Evolutionary conservation across 2,329 filamentous ascomycete species (phyloP).

Genomic region (Aureobasidium sp.): DNA sequence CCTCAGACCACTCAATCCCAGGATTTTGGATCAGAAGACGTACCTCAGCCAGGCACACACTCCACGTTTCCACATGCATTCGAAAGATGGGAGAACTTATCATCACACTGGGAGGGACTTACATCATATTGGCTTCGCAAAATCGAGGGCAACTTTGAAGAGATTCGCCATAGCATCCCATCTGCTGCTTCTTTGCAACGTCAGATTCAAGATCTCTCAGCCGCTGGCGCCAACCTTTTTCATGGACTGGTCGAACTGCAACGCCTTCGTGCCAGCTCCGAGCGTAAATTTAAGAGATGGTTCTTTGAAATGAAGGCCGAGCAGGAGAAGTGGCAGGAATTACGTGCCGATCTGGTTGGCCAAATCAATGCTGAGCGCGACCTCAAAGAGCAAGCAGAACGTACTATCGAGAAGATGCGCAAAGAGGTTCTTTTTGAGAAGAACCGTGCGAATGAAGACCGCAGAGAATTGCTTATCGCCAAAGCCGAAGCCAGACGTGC

Average conservation of each 20-base stretch:
- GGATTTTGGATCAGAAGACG: neutral
- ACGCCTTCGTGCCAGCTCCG: conserved; percentile 84
- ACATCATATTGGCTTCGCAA: conserved; percentile 96
- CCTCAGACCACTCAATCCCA: neutral
- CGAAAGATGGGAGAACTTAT: conserved; percentile 93
- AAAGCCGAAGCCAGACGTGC: conserved; percentile 92
- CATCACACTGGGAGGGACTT: conserved; percentile 95
- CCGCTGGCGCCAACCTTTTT: conserved; percentile 92
- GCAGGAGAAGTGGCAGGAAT: conserved; percentile 75
- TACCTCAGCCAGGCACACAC: conserved; percentile 17
- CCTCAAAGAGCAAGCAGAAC: conserved; percentile 57
- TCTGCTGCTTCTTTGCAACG: conserved; percentile 81
- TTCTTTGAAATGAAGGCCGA: conserved; percentile 92
- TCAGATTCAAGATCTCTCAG: conserved; percentile 94
- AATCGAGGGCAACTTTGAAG: conserved; percentile 81
- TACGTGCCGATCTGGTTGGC: conserved; percentile 70
- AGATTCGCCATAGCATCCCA: conserved; percentile 67
- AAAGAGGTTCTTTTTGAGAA: conserved; percentile 63
- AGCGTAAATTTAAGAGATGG: conserved; percentile 97
- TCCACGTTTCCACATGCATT: conserved; percentile 93
- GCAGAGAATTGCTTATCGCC: conserved; percentile 85
- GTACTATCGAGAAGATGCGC: conserved; percentile 57
- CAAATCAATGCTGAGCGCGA: conserved; percentile 68
- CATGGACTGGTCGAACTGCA: conserved; percentile 96
- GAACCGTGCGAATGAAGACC: conserved; percentile 80